Base-by-base conservation (phyloP, 2,329 filamentous ascomycete species). In the Neocatenulostroma microsporum region DNA sequence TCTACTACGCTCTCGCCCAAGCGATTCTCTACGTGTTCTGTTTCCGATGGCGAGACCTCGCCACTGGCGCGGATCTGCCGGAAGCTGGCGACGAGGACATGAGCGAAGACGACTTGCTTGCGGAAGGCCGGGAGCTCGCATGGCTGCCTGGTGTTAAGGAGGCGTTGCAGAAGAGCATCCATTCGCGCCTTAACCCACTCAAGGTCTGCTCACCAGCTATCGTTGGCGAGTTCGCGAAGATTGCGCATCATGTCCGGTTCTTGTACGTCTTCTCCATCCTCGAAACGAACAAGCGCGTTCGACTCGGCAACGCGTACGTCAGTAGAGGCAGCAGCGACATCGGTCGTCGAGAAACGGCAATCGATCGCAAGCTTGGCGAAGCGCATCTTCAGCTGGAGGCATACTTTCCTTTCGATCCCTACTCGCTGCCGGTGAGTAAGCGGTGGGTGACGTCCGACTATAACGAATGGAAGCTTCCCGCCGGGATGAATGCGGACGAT, bases 321-420 rank as follows among this genome's bases (percentile, higher is more conserved):
- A 47, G 45, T 34, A 34, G 37, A 37, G 69, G 71, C 11, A 72
- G 67, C 9, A 64, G 75, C 21, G 57, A 57, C 15, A 47, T 72
- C 4, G 68, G 68, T 3, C 69, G 73, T 37, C 72, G 76, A 30
- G 74, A 79, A 48, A 75, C 68, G 37, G 66, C 67, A 2, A 61
- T 67, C 27, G 65, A 61, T 8, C 58, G 57, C 36, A 69, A 69
- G 50, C 73, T 79, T 36, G 82, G 84, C 40, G 85, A 94, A 48
- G 78, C 80, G 44, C 82, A 78, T 53, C 80, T 89, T 53, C 82
- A 94, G 60, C 73, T 98, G 2, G 88, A 96, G 50, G 84, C 87
- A 0, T 95, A 94, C 60, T 98, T 96, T 55, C 91, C 91, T 0
- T 98, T 98, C 54, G 91, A 98, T 57, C 93, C 93, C 2, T 98